Evolutionary conservation across 768 basidiomycete species (phyloP).

Genomic region (Lactifluus subvellereus): DNA sequence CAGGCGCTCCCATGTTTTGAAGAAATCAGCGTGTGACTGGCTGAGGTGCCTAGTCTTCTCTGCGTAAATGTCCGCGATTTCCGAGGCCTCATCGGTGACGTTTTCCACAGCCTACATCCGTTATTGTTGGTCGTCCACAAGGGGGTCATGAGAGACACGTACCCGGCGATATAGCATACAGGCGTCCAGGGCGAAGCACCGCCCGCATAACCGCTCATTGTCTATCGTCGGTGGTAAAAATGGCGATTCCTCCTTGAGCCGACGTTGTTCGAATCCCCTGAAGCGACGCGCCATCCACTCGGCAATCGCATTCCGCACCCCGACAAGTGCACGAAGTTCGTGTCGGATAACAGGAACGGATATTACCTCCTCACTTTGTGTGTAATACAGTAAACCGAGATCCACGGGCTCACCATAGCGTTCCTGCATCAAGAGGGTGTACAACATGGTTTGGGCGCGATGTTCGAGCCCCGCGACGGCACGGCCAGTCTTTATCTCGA

Average conservation of each 20-base stretch:
- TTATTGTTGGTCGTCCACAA: not conserved
- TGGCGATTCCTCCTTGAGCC: conserved; percentile 29
- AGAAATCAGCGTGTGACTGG: conserved; percentile 61
- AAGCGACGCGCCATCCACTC: conserved; percentile 59
- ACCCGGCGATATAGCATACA: conserved; percentile 96
- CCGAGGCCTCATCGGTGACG: conserved; percentile 46
- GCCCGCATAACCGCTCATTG: conserved; percentile 67
- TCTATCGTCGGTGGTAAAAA: conserved; percentile 89
- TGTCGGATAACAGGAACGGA: conserved; percentile 73
- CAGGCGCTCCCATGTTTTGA: conserved; percentile 85
- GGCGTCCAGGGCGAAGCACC: conserved; percentile 75
- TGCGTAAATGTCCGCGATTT: conserved; percentile 62
- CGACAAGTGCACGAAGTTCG: conserved; percentile 80
- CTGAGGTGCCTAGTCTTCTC: conserved; percentile 81
- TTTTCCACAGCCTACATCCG: conserved; percentile 58
- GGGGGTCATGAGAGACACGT: conserved; percentile 15
- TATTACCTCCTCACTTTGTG: conserved; percentile 83
- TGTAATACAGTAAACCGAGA: conserved; percentile 88
- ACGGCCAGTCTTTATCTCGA: conserved; percentile 96
- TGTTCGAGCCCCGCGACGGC: conserved; percentile 77
- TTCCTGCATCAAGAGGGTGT: conserved; percentile 85
- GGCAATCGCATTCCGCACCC: conserved; percentile 79
- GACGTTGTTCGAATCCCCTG: conserved; percentile 17
- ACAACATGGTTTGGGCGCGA: conserved; percentile 96
- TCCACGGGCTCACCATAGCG: conserved; percentile 81